Evolutionary conservation across 2,329 filamentous ascomycete genomes (phyloP), one percentile per base, ranked within the genome.

Genomic region (Arthrobotrys sphaeroides): DNA sequence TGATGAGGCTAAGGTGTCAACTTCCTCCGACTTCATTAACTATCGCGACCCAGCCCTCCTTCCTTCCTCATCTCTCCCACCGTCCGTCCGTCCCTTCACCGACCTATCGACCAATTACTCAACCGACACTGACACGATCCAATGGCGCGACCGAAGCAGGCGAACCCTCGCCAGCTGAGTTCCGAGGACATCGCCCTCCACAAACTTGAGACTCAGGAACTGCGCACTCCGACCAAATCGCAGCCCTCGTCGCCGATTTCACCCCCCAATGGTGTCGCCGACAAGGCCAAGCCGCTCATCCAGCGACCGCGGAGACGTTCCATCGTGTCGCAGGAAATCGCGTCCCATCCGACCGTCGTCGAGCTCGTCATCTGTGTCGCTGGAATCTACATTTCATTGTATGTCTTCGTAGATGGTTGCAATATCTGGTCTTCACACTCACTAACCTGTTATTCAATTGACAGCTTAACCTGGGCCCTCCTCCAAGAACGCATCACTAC

Each of bases 401-500:
- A 88, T 81, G 87, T 38, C 38, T 49, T 38, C 28, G 12, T 31
- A 9, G 12, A 38, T 43, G 28, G 18, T 24, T 53, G 12, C 51
- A 5, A 38, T 61, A 28, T 70, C 55, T 69, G 6, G 6, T 43
- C 31, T 53, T 31, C n/a, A 3, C 22, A 43, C 36, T 62, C 31
- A 36, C 61, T 22, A 45, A 69, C 18, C 10, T 12, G n/a, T 9
- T 18, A 9, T 28, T 3, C n/a, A 38, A 49, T 59, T 38, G 18
- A 22, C 76, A 93, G 94, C 84, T 85, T 99, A 62, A 96, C 94
- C 33, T 99, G 95, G 95, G 95, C 92, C 22, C 90, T 96, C 78
- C 90, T 99, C 76, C 95, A 99, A 86, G 95, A 99, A 84, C 93
- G 95, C 80, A 92, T 99, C 81, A 98, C 95, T 26, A 99, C 95